These are phyloP conservation scores for Fusarium phyllophilum DNA, from an alignment of 2,329 filamentous ascomycete species.

Conservation along the genomic window DNA sequence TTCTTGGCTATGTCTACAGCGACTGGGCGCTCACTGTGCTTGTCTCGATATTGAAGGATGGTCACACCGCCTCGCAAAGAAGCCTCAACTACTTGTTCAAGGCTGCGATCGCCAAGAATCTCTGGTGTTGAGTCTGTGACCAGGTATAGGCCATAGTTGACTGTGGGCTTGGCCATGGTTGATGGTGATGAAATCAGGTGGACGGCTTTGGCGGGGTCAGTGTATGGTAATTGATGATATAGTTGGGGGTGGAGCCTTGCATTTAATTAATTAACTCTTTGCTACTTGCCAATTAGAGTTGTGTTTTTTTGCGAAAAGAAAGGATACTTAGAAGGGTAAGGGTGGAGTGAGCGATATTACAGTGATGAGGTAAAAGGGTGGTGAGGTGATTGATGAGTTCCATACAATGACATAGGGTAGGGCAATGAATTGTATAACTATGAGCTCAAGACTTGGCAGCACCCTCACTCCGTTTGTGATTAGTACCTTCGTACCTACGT, in stretches of 20 bases:
- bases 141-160: slow-evolving; percentile 86
- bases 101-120: slow-evolving; percentile 77
- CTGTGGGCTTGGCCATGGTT: slow-evolving; percentile 41
- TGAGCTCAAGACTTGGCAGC: background rate
- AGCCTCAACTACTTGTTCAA: slow-evolving; percentile 78
- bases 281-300: background rate
- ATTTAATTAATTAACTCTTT: background rate
- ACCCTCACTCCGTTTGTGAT: background rate
- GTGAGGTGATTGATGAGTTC: slow-evolving; percentile 12
- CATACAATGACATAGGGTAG: slow-evolving; percentile 23
- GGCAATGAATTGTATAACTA: background rate
- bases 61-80: slow-evolving; percentile 84
- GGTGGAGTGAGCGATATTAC: slow-evolving; percentile 28
- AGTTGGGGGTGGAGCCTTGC: background rate
- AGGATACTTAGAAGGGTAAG: background rate
- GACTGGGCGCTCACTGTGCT: slow-evolving; percentile 77
- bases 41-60: slow-evolving; percentile 91
- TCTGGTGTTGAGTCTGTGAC: slow-evolving; percentile 93
- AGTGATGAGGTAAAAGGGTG: background rate
- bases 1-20: slow-evolving; percentile 76
- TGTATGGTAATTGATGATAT: background rate
- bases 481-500: background rate
- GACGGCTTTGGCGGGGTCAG: slow-evolving; percentile 18
- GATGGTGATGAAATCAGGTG: background rate
- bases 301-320: background rate